Conservation (phyloP, 75 land plant genomes). For the Pinus tabuliformis region DNA sequence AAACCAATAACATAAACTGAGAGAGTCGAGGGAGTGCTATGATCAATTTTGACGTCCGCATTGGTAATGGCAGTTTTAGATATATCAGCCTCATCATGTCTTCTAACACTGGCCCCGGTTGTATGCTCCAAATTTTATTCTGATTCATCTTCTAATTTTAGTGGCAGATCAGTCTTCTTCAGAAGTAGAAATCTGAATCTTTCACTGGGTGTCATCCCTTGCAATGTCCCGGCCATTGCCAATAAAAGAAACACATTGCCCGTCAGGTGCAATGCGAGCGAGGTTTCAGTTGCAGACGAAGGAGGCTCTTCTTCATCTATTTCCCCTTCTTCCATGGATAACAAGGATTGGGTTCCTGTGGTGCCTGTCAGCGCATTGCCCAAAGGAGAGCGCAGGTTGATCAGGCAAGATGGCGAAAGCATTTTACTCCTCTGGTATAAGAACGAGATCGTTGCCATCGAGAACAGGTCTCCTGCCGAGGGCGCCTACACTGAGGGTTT, state of each 20-base stretch:
- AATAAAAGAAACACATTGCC: neutral
- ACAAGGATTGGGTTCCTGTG: slow-evolving; percentile 81
- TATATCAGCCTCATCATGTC: neutral
- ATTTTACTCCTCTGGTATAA: slow-evolving; percentile 93
- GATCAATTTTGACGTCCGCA: neutral
- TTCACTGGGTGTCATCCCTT: neutral
- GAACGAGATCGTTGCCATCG: slow-evolving; percentile 78
- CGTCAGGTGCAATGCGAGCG: slow-evolving; percentile 27
- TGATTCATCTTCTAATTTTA: neutral
- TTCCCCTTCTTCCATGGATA: slow-evolving; percentile 11
- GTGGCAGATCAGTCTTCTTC: neutral
- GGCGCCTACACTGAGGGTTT: slow-evolving; percentile 95
- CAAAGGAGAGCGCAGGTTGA: slow-evolving; percentile 86
- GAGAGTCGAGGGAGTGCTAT: too few relatives aligned
- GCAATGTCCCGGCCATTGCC: neutral
- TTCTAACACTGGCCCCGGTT: neutral
- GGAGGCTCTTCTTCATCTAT: neutral
- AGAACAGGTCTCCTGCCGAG: slow-evolving; percentile 95
- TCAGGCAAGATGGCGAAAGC: slow-evolving; percentile 81
- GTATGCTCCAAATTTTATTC: neutral
- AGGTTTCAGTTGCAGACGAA: slow-evolving; percentile 30
- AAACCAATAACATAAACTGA: too few relatives aligned
- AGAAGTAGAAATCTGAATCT: neutral
- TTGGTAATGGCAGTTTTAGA: neutral
- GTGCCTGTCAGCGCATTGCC: slow-evolving; percentile 88